Percentiles rank a stretch among this genome's conserved stretches.
These are phyloP conservation scores for Gentiana dahurica DNA, from an alignment of 257 asterid genomes.

Conservation along the genomic window DNA sequence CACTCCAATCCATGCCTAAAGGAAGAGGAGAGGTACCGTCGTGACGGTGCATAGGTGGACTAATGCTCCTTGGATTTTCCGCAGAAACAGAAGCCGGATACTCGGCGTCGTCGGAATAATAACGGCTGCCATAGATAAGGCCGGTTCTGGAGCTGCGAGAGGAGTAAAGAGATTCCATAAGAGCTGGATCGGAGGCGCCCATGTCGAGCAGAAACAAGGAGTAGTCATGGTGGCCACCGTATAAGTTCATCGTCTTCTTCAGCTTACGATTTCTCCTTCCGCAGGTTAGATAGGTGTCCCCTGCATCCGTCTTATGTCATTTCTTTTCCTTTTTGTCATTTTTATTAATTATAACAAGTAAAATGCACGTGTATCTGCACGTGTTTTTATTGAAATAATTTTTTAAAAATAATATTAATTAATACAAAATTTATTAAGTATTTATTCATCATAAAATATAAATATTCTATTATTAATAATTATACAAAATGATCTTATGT, in stretches of 20 bases:
- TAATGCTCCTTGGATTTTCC: constrained; percentile 6
- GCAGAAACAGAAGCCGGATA: constrained; percentile 10
- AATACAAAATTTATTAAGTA: no score
- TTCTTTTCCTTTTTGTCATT: no score
- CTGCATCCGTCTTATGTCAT: no score
- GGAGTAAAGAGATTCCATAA: constrained; percentile 37
- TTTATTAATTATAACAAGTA: no score
- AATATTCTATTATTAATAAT: no score
- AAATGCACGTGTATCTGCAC: no score
- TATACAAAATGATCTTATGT: no score
- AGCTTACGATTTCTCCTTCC: not conserved
- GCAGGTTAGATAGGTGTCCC: no score
- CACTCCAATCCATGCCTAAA: constrained; percentile 87
- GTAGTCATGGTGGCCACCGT: constrained; percentile 25
- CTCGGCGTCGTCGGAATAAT: not conserved
- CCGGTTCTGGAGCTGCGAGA: constrained; percentile 11
- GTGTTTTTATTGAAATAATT: no score
- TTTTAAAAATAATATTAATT: no score
- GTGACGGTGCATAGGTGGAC: constrained; percentile 50
- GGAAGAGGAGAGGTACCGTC: constrained; percentile 82
- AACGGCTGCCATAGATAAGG: not conserved
- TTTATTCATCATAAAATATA: no score
- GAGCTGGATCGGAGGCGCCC: constrained; percentile 36
- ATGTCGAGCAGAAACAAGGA: constrained; percentile 35
- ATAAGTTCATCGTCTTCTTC: constrained; percentile 29